A percentile compares a stretch with the other conserved stretches of the same genome.
Conservation (phyloP, 78 protist genomes). For the Dictyostelium brefeldianum region DNA sequence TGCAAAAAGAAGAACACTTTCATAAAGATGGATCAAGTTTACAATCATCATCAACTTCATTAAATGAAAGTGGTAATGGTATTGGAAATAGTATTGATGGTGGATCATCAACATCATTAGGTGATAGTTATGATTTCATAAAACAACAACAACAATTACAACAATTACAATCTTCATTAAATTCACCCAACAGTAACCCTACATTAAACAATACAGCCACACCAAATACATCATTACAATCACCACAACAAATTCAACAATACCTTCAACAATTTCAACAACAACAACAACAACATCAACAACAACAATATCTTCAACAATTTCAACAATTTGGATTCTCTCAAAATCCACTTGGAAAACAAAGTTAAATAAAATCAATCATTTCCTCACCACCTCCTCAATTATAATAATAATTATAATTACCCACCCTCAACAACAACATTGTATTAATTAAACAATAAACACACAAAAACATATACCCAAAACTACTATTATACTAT, state of each 20-base stretch:
- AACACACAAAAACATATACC: too few species aligned
- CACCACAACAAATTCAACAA: constrained; percentile 28
- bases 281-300: constrained; percentile 8
- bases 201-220: not conserved
- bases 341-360: constrained; percentile 9
- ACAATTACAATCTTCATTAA: too few species aligned
- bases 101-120: not conserved
- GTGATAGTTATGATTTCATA: constrained; percentile 16
- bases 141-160: not conserved
- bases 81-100: not conserved
- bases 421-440: too few species aligned
- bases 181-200: not conserved
- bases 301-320: constrained; percentile 19
- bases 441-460: too few species aligned
- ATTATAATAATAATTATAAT: too few species aligned
- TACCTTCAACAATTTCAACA: constrained; percentile 17
- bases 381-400: too few species aligned
- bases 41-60: not conserved
- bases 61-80: constrained; percentile 10
- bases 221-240: constrained; percentile 8
- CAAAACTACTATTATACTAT: too few species aligned
- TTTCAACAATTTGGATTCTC: constrained; percentile 4
- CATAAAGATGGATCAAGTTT: not conserved
- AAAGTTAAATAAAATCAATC: too few species aligned
- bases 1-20: constrained; percentile 21